A percentile compares a stretch with the other conserved stretches of the same genome.
Evolutionary conservation across 768 basidiomycete species (phyloP).

Genomic region (Rhodotorula kratochvilovae): DNA sequence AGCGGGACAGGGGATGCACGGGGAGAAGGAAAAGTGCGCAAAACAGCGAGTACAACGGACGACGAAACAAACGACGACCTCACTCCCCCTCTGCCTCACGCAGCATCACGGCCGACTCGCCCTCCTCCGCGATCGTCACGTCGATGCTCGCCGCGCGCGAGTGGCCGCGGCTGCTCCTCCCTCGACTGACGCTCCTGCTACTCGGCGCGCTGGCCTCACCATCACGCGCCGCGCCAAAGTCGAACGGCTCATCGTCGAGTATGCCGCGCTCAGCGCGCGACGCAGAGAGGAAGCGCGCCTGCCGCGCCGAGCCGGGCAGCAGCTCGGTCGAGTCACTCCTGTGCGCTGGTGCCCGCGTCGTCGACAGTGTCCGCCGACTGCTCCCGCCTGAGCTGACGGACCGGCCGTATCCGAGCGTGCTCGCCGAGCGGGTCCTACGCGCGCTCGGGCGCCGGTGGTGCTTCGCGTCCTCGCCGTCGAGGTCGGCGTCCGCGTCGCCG

Average conservation of each 20-base stretch:
- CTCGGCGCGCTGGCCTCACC: background rate
- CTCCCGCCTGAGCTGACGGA: slow-evolving; percentile 6
- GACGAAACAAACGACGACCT: no score
- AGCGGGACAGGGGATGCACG: background rate
- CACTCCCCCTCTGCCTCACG: background rate
- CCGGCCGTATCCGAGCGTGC: background rate
- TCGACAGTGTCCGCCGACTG: background rate
- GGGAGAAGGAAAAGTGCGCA: background rate
- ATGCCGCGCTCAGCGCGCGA: background rate
- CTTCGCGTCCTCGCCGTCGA: background rate
- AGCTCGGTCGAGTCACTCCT: slow-evolving; percentile 30
- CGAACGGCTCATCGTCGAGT: background rate
- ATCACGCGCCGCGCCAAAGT: background rate
- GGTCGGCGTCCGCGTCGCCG: background rate
- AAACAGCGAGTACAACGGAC: no score
- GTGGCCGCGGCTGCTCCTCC: background rate
- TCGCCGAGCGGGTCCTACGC: slow-evolving; percentile 13
- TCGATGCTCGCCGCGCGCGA: background rate
- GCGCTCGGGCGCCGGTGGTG: background rate
- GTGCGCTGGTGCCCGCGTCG: background rate
- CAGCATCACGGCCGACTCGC: slow-evolving; percentile 27
- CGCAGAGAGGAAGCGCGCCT: background rate
- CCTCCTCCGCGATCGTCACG: slow-evolving; percentile 21
- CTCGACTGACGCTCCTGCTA: background rate
- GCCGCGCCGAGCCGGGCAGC: background rate